These are phyloP conservation scores for Chaetoceros muelleri DNA, from an alignment of 108 stramenopile species.

Conservation along the genomic window DNA sequence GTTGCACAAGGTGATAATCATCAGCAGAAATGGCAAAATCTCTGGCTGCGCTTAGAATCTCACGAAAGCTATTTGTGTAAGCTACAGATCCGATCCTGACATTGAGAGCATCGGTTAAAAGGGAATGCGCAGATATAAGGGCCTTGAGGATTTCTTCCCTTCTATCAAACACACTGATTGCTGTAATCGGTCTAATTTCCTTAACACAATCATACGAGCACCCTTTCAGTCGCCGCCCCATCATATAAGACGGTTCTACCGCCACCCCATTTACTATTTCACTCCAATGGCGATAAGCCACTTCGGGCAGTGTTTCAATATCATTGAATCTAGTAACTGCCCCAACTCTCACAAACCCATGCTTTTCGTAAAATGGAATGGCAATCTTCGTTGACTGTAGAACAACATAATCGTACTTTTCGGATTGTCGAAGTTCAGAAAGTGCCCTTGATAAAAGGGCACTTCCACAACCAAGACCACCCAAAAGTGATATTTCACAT, in stretches of 20 bases:
- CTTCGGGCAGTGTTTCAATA: constrained; percentile 9
- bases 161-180: neutral
- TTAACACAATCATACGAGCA: neutral
- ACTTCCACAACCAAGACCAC: constrained; percentile 45
- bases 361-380: constrained; percentile 82
- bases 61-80: neutral
- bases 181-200: neutral
- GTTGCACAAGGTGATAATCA: neutral
- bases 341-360: constrained; percentile 83
- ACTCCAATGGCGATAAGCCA: constrained; percentile 64
- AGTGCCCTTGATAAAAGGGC: constrained; percentile 2
- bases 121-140: neutral
- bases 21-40: constrained; percentile 1
- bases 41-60: neutral
- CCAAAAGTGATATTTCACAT: constrained; percentile 44
- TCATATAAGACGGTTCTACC: constrained; percentile 13
- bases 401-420: constrained; percentile 66
- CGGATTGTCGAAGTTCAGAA: constrained; percentile 1
- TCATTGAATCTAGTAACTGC: constrained; percentile 44
- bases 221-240: constrained; percentile 7
- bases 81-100: neutral
- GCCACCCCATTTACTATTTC: neutral
- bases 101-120: neutral
- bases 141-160: neutral
- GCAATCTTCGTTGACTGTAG: constrained; percentile 86